Evolutionary conservation across 2,329 filamentous ascomycete species (phyloP).

Genomic region (Chaetomium sp.): DNA sequence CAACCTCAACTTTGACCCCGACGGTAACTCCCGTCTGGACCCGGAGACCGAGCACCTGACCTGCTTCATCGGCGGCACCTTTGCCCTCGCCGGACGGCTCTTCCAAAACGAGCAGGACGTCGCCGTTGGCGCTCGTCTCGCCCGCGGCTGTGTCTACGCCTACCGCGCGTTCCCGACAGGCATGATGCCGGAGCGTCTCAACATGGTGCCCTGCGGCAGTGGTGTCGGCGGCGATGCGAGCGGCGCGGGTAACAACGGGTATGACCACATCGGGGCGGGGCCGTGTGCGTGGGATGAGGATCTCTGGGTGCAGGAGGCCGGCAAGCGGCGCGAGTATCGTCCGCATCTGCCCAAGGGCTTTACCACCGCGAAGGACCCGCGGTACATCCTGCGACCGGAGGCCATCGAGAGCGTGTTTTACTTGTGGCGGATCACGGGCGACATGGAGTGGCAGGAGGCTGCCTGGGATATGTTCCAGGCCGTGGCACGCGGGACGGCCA

Average conservation of each 20-base stretch:
- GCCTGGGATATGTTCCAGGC: conserved; percentile 49
- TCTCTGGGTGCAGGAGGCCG: conserved; percentile 26
- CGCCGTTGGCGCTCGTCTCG: conserved; percentile 47
- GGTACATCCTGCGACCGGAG: conserved; percentile 40
- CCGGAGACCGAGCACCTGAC: conserved; percentile 48
- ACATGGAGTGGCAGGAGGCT: conserved; percentile 40
- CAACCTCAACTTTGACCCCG: conserved; percentile 24
- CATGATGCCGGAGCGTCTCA: conserved; percentile 44
- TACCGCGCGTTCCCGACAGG: conserved; percentile 50
- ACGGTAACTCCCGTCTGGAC: conserved; percentile 27
- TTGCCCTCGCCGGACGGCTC: conserved; percentile 58
- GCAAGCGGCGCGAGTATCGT: conserved; percentile 33
- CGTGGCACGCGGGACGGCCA: conserved; percentile 38
- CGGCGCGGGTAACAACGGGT: too few species aligned
- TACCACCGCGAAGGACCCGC: conserved; percentile 45
- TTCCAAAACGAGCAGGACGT: conserved; percentile 48
- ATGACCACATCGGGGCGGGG: too few species aligned
- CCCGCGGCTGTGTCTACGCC: conserved; percentile 55
- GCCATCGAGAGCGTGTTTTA: conserved; percentile 38
- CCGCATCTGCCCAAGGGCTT: conserved; percentile 51
- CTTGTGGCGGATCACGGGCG: conserved; percentile 46
- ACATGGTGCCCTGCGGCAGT: conserved; percentile 34
- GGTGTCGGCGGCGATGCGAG: too few species aligned
- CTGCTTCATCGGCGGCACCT: conserved; percentile 66
- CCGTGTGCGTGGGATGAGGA: conserved; percentile 25